Conservation (phyloP, 352 stramenopile genomes). For the Globisporangium emineosum region DNA sequence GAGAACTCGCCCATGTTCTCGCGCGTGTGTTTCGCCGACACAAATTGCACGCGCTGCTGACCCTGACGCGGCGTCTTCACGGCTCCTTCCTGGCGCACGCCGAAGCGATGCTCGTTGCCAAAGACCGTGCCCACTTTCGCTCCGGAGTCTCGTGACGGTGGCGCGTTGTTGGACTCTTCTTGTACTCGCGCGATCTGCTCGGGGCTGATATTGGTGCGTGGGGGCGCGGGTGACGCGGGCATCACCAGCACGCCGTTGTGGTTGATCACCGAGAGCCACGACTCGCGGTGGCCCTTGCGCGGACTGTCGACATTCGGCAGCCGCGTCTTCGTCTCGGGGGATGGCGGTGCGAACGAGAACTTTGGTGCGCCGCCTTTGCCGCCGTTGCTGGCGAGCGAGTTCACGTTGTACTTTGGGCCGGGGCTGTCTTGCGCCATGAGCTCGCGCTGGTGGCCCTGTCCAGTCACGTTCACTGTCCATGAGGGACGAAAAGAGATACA, state of each 20-base stretch:
- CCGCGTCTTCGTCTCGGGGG: slow-evolving; percentile 46
- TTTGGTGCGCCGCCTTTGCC: slow-evolving; percentile 47
- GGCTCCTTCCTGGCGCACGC: slow-evolving; percentile 35
- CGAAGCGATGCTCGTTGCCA: slow-evolving; percentile 75
- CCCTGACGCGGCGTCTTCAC: slow-evolving; percentile 33
- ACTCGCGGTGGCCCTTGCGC: slow-evolving; percentile 61
- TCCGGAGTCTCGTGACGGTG: slow-evolving; percentile 7
- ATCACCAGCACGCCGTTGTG: slow-evolving; percentile 79
- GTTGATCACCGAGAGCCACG: slow-evolving; percentile 81
- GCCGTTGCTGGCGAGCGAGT: slow-evolving; percentile 46
- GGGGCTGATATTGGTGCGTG: slow-evolving; percentile 13
- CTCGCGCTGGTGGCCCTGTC: slow-evolving; percentile 59
- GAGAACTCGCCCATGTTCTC: slow-evolving; percentile 89
- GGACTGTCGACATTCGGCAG: slow-evolving; percentile 53
- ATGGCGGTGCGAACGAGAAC: slow-evolving; percentile 65
- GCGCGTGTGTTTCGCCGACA: slow-evolving; percentile 68
- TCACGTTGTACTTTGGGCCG: slow-evolving; percentile 82
- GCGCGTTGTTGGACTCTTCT: slow-evolving; percentile 25
- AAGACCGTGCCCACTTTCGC: slow-evolving; percentile 52
- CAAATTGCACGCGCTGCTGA: slow-evolving; percentile 66
- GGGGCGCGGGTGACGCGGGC: slow-evolving; percentile 37
- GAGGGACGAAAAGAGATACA: background rate
- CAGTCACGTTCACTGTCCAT: slow-evolving; percentile 61
- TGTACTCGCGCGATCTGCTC: slow-evolving; percentile 16
- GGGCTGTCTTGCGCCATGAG: slow-evolving; percentile 75